These are phyloP conservation scores for Acer yangbiense DNA, from an alignment of 345 rosid species.

Conservation along the genomic window DNA sequence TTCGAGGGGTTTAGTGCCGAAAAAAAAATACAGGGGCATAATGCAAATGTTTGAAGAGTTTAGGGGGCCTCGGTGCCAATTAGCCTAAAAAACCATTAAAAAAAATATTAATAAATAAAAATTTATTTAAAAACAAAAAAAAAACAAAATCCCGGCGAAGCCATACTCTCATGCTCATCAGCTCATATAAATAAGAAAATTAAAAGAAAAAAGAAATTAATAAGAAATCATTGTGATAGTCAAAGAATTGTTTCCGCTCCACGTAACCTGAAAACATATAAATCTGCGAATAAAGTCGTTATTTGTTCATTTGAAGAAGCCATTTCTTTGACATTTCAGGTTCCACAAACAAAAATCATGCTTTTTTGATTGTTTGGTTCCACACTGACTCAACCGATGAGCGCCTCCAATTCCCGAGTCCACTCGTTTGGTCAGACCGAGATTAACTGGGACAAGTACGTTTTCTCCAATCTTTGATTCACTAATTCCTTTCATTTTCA, in stretches of 20 bases:
- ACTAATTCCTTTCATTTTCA: neutral
- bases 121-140: no score
- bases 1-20: no score
- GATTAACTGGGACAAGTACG: slow-evolving; percentile 98
- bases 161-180: no score
- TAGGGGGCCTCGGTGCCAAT: no score
- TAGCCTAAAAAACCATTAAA: no score
- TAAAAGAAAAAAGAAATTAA: no score
- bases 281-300: neutral
- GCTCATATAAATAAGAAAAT: no score
- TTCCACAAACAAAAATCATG: neutral
- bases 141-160: no score
- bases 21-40: no score
- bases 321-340: neutral
- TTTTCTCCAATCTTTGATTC: slow-evolving; percentile 7
- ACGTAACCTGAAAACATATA: neutral
- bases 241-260: slow-evolving; percentile 16
- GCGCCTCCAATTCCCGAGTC: slow-evolving; percentile 51
- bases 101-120: no score
- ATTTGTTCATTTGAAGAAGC: neutral
- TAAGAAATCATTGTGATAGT: neutral
- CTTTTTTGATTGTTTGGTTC: neutral
- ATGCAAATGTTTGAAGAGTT: no score
- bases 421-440: slow-evolving; percentile 73
- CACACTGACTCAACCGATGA: slow-evolving; percentile 32